Percentiles rank a stretch among this genome's conserved stretches.
Conservation (phyloP, 495 filamentous ascomycete species). For the Podospora fimiseda region DNA sequence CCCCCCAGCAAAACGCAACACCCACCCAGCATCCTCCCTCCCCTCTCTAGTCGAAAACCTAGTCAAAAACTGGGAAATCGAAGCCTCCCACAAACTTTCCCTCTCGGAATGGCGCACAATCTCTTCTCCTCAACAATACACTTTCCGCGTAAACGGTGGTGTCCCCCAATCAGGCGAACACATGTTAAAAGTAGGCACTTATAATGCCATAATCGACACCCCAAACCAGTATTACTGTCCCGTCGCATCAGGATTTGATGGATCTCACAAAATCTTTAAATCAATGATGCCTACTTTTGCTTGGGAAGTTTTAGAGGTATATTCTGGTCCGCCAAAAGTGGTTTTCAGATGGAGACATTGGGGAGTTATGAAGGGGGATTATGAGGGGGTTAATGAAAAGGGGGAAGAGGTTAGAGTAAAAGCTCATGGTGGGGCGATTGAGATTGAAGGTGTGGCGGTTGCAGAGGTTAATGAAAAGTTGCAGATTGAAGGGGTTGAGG, state of each 20-base stretch:
- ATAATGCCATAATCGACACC: slow-evolving; percentile 60
- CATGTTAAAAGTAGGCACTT: slow-evolving; percentile 61
- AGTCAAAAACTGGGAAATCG: slow-evolving; percentile 68
- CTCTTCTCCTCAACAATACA: slow-evolving; percentile 48
- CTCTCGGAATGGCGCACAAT: slow-evolving; percentile 60
- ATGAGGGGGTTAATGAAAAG: too few species aligned
- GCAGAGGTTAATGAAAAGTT: too few species aligned
- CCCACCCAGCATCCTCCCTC: slow-evolving; percentile 50
- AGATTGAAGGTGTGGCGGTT: too few species aligned
- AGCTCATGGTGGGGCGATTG: too few species aligned
- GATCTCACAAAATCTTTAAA: slow-evolving; percentile 62
- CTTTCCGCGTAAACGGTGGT: slow-evolving; percentile 56
- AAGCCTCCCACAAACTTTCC: slow-evolving; percentile 57
- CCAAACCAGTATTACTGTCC: slow-evolving; percentile 58
- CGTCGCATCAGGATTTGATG: slow-evolving; percentile 48
- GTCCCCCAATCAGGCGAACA: slow-evolving; percentile 50
- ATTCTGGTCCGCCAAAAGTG: too few species aligned
- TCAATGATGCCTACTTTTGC: slow-evolving; percentile 64
- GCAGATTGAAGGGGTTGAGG: too few species aligned
- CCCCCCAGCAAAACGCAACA: slow-evolving; percentile 45
- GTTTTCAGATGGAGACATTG: too few species aligned
- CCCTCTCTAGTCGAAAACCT: slow-evolving; percentile 58
- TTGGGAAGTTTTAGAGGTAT: slow-evolving; percentile 50
- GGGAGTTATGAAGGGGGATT: too few species aligned
- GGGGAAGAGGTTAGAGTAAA: too few species aligned